Base-by-base conservation (phyloP, 2,329 filamentous ascomycete genomes). In the Monosporascus ibericus region DNA sequence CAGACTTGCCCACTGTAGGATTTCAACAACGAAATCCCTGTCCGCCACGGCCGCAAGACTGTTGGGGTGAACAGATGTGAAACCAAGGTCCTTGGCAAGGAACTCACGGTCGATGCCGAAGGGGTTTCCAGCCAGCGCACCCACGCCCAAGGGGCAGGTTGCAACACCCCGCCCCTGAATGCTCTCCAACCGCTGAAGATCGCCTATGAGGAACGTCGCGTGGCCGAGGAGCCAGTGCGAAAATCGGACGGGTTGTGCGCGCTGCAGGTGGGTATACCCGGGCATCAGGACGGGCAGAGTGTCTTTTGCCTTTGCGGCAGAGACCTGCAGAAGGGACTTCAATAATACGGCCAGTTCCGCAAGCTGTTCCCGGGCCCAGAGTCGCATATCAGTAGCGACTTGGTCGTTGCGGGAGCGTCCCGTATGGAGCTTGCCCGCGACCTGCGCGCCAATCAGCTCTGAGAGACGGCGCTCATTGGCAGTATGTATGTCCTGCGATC, bases 241-340 rank as follows among this genome's bases (percentile, higher is more conserved):
- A 86, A 86, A 90, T 55, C 86, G 76, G 59, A 91, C 81, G 1
- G 87, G 86, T 63, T 86, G 72, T 5, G 86, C 87, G 51, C 86
- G 82, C 70, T 91, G 87, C 47, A 90, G 71, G 71, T 90, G 87
- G 7, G 87, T 90, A 70, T 91, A 90, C 3, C 85, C 85, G 1
- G 87, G 87, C 84, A 91, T 89, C 42, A 46, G n/a, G 20, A 46
- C 17, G 15, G 42, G 42, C 11, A 46, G 42, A 14, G 22, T 46
- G 11, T 46, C 42, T 27, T 46, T 46, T 24, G 42, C 20, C 8
- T 46, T 46, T 7, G 7, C 42, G 11, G 42, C 42, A 8, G 42
- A 25, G 9, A 46, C 42, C 11, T 18, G 22, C 14, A 46, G 42
- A 7, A 46, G 42, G 25, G 3, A 2, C 24, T 46, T 46, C 42